Base-by-base conservation (phyloP, 2,329 filamentous ascomycete genomes). In the Camillea tinctor region DNA sequence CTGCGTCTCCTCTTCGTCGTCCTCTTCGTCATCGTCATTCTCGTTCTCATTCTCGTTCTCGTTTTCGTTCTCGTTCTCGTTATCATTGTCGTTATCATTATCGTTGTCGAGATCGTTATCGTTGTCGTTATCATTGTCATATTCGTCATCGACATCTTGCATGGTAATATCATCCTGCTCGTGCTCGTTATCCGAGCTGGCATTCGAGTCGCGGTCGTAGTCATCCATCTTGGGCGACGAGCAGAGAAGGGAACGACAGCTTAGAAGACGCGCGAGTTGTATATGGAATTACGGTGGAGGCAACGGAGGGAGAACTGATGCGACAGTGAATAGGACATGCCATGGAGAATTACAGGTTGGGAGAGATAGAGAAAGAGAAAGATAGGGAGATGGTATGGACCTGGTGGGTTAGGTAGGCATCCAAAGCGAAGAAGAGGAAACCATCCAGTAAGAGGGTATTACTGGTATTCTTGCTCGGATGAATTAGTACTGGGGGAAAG, bases 11-110 rank as follows among this genome's bases (percentile, higher is more conserved):
- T 65, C 64, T n/a, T 78, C 76, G 36, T 72, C 72, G 1, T 77
- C 74, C 0, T 73, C 73, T 6, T 78, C 74, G 5, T 74, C 75
- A 1, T 68, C 60, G 2, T 75, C 71, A 3, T 70, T 60, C 4
- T 76, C 75, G 13, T 76, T 73, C 9, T 73, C 74, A 11, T 77
- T 76, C 8, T 72, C 71, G 9, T 72, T 69, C 6, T 69, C 73
- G 0, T 61, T 68, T 2, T 69, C 68, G 56, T 79, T 78, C 1
- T 78, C 74, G 23, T 71, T 73, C 51, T 77, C 79, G 30, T 71
- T 79, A 65, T 75, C 74, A 17, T 73, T 71, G 1, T 75, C 72
- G 1, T 73, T 70, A 1, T 75, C 72, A 4, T 72, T 70, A 0
- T 76, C 71, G 13, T 72, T 68, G 0, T 77, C 72, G 20, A 72